Evolutionary conservation across 495 filamentous ascomycete species (phyloP), one percentile per base, ranked within the genome.

Genomic region (Daldinia loculata): DNA sequence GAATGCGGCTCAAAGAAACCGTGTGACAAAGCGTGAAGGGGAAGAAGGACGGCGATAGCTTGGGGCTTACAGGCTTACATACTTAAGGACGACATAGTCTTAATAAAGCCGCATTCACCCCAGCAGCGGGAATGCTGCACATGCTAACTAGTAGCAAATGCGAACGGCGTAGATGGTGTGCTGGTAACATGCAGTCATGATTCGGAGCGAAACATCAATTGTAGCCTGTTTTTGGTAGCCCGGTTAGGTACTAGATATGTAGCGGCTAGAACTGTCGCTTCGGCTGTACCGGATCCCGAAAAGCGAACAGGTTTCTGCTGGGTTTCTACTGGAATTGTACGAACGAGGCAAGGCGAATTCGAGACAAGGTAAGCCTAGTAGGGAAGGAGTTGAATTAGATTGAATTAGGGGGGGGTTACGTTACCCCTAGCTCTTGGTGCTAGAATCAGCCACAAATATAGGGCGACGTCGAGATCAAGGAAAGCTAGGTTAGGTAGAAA

Each of bases 71-170:
- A 63, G 68, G 70, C 64, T 75, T 75, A 77, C 75, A 74, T 75
- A 77, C 75, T 75, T 57, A 77, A 72, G 55, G 75, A 74, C 53
- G 75, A 70, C 75, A 77, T 77, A 69, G 63, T 69, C 64, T 53
- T 57, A 67, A 43, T 74, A 75, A 71, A 74, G 70, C 61, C 62
- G 73, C 64, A 75, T 73, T 75, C 70, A 73, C 67, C 72, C 70
- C 57, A 59, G 62, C 53, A 69, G 66, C 61, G 64, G 61, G 60
- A 43, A 53, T 24, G 24, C 66, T 66, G 52, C 56, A 63, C 69
- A 68, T 72, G 63, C 69, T 69, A 74, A 34, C 69, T 56, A 67
- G 43, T 53, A 75, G 57, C 69, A 56, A 58, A 63, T 69, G 65
- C 55, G 64, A 67, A 74, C 43, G 52, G 53, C 29, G 56, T 36